These are phyloP conservation scores for Verticillium tricorpus DNA, from an alignment of 2,329 filamentous ascomycete genomes.

Conservation along the genomic window DNA sequence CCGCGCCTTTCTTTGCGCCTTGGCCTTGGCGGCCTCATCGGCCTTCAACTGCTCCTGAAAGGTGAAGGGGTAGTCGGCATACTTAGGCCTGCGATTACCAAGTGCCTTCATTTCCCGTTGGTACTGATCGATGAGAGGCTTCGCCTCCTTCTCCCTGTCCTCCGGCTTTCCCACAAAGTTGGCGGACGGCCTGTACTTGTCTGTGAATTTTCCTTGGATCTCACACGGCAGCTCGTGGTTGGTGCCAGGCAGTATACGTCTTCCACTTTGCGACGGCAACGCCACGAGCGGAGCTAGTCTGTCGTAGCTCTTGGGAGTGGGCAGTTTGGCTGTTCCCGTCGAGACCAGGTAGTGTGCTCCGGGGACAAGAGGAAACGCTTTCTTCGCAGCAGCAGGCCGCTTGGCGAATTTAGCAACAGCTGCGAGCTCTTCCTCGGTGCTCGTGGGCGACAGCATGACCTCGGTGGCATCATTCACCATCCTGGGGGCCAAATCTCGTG, in stretches of 20 bases:
- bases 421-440: constrained; percentile 15
- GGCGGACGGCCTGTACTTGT: constrained; percentile 32
- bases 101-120: constrained; percentile 35
- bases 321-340: constrained; percentile 34
- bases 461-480: background rate
- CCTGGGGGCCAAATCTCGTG: background rate
- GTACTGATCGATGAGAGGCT: constrained; percentile 33
- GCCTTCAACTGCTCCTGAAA: constrained; percentile 43
- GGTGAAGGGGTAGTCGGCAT: constrained; percentile 36
- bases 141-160: constrained; percentile 35
- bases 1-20: constrained; percentile 40
- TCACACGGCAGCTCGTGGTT: constrained; percentile 36
- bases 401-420: constrained; percentile 33
- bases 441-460: background rate
- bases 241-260: constrained; percentile 32
- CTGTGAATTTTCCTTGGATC: constrained; percentile 37
- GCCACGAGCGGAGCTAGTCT: constrained; percentile 39
- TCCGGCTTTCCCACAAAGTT: constrained; percentile 33
- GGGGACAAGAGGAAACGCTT: constrained; percentile 31
- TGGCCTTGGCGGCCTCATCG: constrained; percentile 40
- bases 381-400: constrained; percentile 30
- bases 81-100: constrained; percentile 39
- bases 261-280: constrained; percentile 32
- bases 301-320: constrained; percentile 40
- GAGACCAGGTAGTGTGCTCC: constrained; percentile 33